Conservation (phyloP, 352 stramenopile species). For the Pythium sukuiense region DNA sequence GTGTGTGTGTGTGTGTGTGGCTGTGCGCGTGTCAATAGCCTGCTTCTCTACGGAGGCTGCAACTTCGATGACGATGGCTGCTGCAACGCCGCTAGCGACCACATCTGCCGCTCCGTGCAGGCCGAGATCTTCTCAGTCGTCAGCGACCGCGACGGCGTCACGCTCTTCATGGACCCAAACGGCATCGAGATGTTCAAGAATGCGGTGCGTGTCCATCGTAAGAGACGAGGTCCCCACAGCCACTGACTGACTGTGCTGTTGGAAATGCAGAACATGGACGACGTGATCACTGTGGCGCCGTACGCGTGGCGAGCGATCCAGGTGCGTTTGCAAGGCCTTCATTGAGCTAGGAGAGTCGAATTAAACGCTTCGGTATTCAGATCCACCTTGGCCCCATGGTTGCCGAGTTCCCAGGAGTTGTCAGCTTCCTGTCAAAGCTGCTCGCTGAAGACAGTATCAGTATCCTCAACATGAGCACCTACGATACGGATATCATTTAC, state of each 20-base stretch:
- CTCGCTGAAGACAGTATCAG: constrained; percentile 82
- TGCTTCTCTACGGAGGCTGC: constrained; percentile 82
- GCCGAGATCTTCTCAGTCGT: constrained; percentile 87
- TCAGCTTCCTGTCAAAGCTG: constrained; percentile 84
- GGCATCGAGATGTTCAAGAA: constrained; percentile 81
- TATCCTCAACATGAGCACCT: constrained; percentile 91
- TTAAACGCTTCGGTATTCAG: constrained; percentile 29
- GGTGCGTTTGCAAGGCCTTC: constrained; percentile 26
- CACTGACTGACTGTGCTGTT: neutral
- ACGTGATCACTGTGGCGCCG: constrained; percentile 68
- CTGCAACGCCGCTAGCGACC: constrained; percentile 41
- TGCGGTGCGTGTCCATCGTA: constrained; percentile 38
- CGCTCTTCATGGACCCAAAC: constrained; percentile 83
- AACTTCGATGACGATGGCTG: constrained; percentile 74
- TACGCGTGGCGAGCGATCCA: constrained; percentile 81
- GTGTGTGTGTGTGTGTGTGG: neutral
- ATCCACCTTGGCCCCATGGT: constrained; percentile 87
- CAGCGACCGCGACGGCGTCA: constrained; percentile 71
- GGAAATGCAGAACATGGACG: constrained; percentile 48
- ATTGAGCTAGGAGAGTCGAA: neutral
- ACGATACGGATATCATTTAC: constrained; percentile 89
- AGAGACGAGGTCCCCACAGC: too few relatives aligned
- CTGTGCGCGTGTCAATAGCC: constrained; percentile 30
- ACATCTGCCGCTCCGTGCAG: constrained; percentile 76
- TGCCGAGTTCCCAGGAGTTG: constrained; percentile 79